A percentile compares a stretch with the other conserved stretches of the same genome.
These are phyloP conservation scores for Candida ficus DNA, from an alignment of 805 yeast species.

Conservation along the genomic window DNA sequence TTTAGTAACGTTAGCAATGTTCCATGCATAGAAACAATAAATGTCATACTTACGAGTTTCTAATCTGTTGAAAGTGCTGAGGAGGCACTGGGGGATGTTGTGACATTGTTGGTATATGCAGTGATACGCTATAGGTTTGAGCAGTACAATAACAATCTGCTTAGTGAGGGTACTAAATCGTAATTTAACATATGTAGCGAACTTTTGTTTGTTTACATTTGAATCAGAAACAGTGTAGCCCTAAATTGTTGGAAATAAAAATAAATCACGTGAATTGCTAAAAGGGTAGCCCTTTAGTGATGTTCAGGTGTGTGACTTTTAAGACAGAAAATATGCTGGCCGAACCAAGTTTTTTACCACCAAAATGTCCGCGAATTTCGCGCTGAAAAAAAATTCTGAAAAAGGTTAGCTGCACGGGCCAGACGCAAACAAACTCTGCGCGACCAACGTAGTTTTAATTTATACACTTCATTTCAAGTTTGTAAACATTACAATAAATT, in stretches of 20 bases:
- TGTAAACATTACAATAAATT: neutral
- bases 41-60: conserved; percentile 19
- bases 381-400: neutral
- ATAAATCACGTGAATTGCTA: no score
- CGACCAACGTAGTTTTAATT: conserved; percentile 6
- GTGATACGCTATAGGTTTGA: no score
- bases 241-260: neutral
- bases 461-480: conserved; percentile 4
- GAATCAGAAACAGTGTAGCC: neutral
- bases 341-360: neutral
- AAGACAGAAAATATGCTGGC: neutral
- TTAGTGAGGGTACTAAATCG: no score
- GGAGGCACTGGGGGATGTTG: conserved; percentile 21
- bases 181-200: no score
- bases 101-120: neutral
- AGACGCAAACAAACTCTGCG: conserved; percentile 10
- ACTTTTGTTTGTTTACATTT: neutral
- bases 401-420: conserved; percentile 9
- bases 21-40: neutral
- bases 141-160: no score
- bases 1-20: no score
- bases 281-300: no score
- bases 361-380: neutral
- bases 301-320: neutral
- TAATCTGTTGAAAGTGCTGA: conserved; percentile 15